Conservation (phyloP, 2,329 filamentous ascomycete genomes). For the Cladosporium sp. region DNA sequence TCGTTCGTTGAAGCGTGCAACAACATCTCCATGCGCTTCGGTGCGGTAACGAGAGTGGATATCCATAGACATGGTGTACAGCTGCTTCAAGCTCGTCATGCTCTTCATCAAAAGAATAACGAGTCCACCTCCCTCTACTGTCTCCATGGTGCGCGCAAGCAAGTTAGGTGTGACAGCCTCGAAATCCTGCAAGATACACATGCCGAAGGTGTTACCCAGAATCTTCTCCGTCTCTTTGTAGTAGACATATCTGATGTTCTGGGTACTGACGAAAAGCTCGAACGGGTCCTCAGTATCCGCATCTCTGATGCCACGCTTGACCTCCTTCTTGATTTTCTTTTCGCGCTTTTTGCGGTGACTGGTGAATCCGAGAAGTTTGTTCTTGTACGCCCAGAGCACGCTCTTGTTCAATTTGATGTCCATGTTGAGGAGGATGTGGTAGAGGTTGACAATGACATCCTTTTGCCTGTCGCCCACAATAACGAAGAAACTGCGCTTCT, state of each 20-base stretch:
- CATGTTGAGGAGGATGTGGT: constrained; percentile 86
- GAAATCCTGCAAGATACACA: constrained; percentile 98
- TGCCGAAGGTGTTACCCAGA: constrained; percentile 93
- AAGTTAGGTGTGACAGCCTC: constrained; percentile 97
- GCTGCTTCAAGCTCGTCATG: constrained; percentile 94
- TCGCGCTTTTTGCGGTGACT: constrained; percentile 98
- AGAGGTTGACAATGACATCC: constrained; percentile 91
- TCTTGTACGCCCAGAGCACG: constrained; percentile 98
- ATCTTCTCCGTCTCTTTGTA: constrained; percentile 99
- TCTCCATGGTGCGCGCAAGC: constrained; percentile 90
- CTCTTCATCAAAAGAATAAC: constrained; percentile 89
- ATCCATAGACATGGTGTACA: constrained; percentile 97
- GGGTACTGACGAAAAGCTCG: constrained; percentile 91
- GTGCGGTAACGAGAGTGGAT: constrained; percentile 94
- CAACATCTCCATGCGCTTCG: constrained; percentile 91
- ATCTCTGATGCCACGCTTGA: constrained; percentile 90
- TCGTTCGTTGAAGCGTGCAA: constrained; percentile 93
- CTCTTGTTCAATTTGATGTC: constrained; percentile 95
- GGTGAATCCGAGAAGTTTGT: constrained; percentile 89
- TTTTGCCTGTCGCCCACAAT: constrained; percentile 92
- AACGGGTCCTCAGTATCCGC: constrained; percentile 91
- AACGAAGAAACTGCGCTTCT: constrained; percentile 97
- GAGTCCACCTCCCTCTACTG: constrained; percentile 90
- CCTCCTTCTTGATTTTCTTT: constrained; percentile 96
- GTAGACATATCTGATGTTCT: constrained; percentile 98